phyloP scores from a whole-genome alignment of 768 basidiomycete species.

The Boletus sp. region DNA sequence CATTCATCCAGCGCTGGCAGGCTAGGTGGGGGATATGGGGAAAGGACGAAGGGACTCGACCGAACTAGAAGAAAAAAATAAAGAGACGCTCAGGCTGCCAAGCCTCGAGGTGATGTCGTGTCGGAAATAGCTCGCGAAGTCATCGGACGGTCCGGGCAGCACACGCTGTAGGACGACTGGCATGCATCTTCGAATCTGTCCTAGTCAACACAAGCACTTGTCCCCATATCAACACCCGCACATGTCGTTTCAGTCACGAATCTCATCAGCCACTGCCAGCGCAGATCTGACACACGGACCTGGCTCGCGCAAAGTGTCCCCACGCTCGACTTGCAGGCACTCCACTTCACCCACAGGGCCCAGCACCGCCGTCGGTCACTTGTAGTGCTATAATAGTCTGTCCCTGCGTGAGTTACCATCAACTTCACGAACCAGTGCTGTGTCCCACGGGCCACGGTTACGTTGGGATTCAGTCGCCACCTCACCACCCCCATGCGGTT shows the following conservation, averaged over 20 bases:
- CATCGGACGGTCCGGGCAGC: neutral
- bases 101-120: constrained; percentile 32
- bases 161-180: neutral
- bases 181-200: neutral
- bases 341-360: neutral
- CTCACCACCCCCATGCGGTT: neutral
- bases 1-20: constrained; percentile 32
- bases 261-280: neutral
- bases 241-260: neutral
- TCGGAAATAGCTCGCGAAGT: constrained; percentile 19
- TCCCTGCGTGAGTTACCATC: constrained; percentile 20
- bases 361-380: neutral
- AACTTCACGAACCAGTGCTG: constrained; percentile 19
- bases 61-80: constrained; percentile 4
- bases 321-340: no score
- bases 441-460: constrained; percentile 1
- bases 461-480: neutral
- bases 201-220: neutral
- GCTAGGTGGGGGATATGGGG: constrained; percentile 2
- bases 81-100: constrained; percentile 20
- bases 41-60: constrained; percentile 1
- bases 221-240: constrained; percentile 23
- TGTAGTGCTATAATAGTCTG: no score
- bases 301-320: neutral
- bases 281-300: constrained; percentile 5